Percentiles rank a stretch among this genome's conserved stretches.
phyloP scores from a whole-genome alignment of 179 eudicot genomes.

The Patellifolia procumbens region DNA sequence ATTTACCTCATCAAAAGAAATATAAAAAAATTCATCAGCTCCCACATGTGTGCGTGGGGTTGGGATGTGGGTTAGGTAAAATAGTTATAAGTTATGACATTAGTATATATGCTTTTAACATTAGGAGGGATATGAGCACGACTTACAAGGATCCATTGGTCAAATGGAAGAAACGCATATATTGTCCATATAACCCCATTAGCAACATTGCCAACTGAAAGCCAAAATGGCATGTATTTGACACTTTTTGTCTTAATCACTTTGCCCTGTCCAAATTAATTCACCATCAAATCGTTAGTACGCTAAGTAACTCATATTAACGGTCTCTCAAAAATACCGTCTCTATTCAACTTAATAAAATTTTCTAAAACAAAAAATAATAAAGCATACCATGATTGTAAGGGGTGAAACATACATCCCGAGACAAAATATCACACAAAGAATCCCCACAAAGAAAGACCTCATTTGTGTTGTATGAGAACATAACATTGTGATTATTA shows the following conservation, averaged over 20 bases:
- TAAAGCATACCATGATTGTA: constrained; percentile 42
- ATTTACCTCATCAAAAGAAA: no score
- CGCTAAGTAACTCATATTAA: background rate
- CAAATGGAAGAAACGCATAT: constrained; percentile 59
- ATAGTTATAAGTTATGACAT: no score
- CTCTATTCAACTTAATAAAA: background rate
- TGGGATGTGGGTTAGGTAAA: no score
- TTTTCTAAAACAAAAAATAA: background rate
- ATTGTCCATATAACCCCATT: constrained; percentile 63
- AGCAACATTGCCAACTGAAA: constrained; percentile 60
- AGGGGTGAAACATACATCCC: constrained; percentile 45
- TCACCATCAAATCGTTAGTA: background rate
- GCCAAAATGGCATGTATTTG: constrained; percentile 71
- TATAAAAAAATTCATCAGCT: no score
- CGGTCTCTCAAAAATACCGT: background rate
- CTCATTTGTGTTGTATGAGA: constrained; percentile 37
- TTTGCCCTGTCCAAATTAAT: constrained; percentile 35
- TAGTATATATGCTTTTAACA: no score
- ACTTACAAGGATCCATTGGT: constrained; percentile 57
- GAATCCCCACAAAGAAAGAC: constrained; percentile 40
- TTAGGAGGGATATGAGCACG: no score
- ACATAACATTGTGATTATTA: constrained; percentile 15
- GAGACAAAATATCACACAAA: constrained; percentile 39
- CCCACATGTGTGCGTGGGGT: no score
- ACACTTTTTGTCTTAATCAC: constrained; percentile 74